phyloP scores from a whole-genome alignment of 805 yeast genomes.

The Yarrowia porcina region DNA sequence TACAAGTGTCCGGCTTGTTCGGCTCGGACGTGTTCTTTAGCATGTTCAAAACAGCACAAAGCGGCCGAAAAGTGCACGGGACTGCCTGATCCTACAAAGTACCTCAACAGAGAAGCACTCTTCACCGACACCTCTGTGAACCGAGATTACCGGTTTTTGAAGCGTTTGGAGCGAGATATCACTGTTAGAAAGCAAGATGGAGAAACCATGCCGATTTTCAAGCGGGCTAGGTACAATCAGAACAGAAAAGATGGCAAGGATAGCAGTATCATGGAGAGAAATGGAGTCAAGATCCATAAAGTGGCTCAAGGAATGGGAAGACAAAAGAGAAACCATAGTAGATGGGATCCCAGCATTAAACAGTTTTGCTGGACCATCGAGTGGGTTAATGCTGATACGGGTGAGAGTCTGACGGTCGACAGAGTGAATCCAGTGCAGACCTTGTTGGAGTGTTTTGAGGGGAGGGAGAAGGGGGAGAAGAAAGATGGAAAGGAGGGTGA shows the following conservation, averaged over 20 bases:
- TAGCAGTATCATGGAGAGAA: conserved; percentile 39
- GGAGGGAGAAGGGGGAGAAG: neutral
- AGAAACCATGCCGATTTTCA: conserved; percentile 23
- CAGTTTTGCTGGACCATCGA: conserved; percentile 78
- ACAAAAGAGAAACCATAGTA: conserved; percentile 58
- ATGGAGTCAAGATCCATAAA: conserved; percentile 63
- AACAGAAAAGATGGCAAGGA: conserved; percentile 39
- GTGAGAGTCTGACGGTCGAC: conserved; percentile 30
- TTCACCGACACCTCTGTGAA: conserved; percentile 50
- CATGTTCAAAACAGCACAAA: conserved; percentile 72
- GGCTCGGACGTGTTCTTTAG: conserved; percentile 61
- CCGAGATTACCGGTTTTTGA: conserved; percentile 77
- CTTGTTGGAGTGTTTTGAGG: conserved; percentile 26
- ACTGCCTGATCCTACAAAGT: conserved; percentile 55
- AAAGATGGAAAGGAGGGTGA: neutral
- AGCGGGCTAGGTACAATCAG: conserved; percentile 41
- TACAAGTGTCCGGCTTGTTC: conserved; percentile 83
- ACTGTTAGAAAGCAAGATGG: conserved; percentile 55
- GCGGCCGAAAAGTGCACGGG: conserved; percentile 63
- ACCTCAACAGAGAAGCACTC: conserved; percentile 50
- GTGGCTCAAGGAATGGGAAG: conserved; percentile 76
- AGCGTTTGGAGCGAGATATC: conserved; percentile 56
- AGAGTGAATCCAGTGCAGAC: conserved; percentile 8
- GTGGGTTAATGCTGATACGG: conserved; percentile 49
- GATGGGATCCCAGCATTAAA: conserved; percentile 61